A percentile compares a stretch with the other conserved stretches of the same genome.
These are phyloP conservation scores for Penicillium thymicola DNA, from an alignment of 2,329 filamentous ascomycete species.

Conservation along the genomic window DNA sequence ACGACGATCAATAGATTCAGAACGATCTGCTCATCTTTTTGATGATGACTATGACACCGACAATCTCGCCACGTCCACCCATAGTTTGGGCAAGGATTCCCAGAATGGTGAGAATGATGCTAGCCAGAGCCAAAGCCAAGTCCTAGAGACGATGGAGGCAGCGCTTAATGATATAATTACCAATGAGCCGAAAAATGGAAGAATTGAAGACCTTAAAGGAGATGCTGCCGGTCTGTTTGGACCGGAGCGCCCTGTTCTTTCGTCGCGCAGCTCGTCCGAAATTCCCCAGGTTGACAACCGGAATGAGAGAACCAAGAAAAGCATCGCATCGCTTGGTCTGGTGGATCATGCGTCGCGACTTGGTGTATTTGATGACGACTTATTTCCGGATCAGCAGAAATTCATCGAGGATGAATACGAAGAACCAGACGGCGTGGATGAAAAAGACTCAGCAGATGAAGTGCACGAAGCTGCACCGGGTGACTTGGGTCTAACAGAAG, in stretches of 20 bases:
- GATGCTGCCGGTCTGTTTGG: slow-evolving; percentile 46
- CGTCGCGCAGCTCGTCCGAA: slow-evolving; percentile 63
- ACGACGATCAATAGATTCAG: slow-evolving; percentile 70
- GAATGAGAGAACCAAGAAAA: slow-evolving; percentile 66
- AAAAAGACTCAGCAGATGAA: slow-evolving; percentile 68
- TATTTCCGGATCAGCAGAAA: slow-evolving; percentile 81
- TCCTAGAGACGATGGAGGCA: slow-evolving; percentile 89
- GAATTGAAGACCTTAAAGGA: slow-evolving; percentile 36
- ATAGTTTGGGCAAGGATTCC: slow-evolving; percentile 74
- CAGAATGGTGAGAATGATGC: slow-evolving; percentile 51
- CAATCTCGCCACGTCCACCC: slow-evolving; percentile 69
- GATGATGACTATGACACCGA: slow-evolving; percentile 75
- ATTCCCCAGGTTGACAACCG: slow-evolving; percentile 44
- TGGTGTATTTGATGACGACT: slow-evolving; percentile 91
- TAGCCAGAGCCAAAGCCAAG: slow-evolving; percentile 70
- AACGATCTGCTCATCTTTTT: slow-evolving; percentile 60
- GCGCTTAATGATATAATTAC: slow-evolving; percentile 91
- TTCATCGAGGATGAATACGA: slow-evolving; percentile 83
- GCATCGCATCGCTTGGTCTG: slow-evolving; percentile 83
- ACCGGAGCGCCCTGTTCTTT: slow-evolving; percentile 53
- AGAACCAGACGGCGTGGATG: slow-evolving; percentile 59
- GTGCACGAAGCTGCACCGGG: slow-evolving; percentile 93
- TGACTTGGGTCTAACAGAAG: slow-evolving; percentile 88
- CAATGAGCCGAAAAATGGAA: slow-evolving; percentile 56
- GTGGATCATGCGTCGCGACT: slow-evolving; percentile 83